Evolutionary conservation across 495 filamentous ascomycete species (phyloP), one percentile per base, ranked within the genome.

Genomic region (Podospora australis): DNA sequence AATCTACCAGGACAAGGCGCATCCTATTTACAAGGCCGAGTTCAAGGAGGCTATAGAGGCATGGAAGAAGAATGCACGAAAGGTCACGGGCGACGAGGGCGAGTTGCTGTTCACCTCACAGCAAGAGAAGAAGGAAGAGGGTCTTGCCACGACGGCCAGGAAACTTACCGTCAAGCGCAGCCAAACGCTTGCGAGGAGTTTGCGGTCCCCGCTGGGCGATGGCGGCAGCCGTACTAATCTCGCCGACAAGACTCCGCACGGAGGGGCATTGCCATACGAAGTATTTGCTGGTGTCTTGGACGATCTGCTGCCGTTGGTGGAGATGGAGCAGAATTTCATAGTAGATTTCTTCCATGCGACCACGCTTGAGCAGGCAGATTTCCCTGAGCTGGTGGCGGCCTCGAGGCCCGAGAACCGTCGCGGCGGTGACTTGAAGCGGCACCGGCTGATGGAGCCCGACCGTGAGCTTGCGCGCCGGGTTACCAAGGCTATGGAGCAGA

Each of bases 251-350:
- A 56, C 70, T 2, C 74, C 82, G 44, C 77, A 80, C 51, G 82
- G 84, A 30, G 79, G 79, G 50, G 72, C 87, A 19, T 75, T 86
- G 30, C 78, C 87, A 1, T 88, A 79, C 50, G 91, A 96, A 68
- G 83, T 82, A n/a, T 95, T 95, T 66, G 73, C 81, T 2, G 84
- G 84, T 26, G 78, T 83, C 13, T 70, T 96, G 35, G 81, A 86
- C 40, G 88, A 95, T 64, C 79, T 87, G 46, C 66, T 88, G 38
- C 83, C 80, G 17, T 77, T 92, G 49, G 80, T 96, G 30, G 83
- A 84, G 40, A 86, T 86, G 51, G 91, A 97, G 69, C 91, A 97
- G 64, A 96, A 96, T 59, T 97, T 96, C 57, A 70, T 95, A 22
- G 81, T 94, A 19, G 86, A 92, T 46, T 92, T 95, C 67, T 97